Percentiles rank a stretch among this genome's conserved stretches.
These are phyloP conservation scores for Tylopilus balloui DNA, from an alignment of 768 basidiomycete species.

Conservation along the genomic window DNA sequence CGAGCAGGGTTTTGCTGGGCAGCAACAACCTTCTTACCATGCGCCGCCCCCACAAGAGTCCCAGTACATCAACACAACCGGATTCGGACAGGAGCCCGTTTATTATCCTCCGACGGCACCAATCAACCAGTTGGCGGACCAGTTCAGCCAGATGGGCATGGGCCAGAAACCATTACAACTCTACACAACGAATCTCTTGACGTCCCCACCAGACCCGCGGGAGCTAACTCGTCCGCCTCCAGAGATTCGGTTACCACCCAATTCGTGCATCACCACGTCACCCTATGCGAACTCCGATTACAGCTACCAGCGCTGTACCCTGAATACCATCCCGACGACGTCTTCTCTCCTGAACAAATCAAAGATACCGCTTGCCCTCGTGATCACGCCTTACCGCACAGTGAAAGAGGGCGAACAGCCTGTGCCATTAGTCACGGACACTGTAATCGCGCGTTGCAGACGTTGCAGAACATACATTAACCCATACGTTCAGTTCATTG, in stretches of 20 bases:
- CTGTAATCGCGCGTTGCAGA: conserved; percentile 92
- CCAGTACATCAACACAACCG: conserved; percentile 44
- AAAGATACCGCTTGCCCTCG: conserved; percentile 84
- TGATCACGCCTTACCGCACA: conserved; percentile 88
- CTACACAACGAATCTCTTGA: conserved; percentile 87
- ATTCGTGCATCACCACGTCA: conserved; percentile 72
- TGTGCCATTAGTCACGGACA: conserved; percentile 89
- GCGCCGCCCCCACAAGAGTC: conserved; percentile 40
- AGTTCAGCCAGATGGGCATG: conserved; percentile 88
- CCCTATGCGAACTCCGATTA: conserved; percentile 81
- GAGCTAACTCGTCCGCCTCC: conserved; percentile 81
- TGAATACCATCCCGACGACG: conserved; percentile 91
- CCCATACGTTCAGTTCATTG: conserved; percentile 96
- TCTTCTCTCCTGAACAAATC: conserved; percentile 83
- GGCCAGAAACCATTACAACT: conserved; percentile 75
- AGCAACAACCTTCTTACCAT: conserved; percentile 55
- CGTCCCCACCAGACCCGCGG: conserved; percentile 86
- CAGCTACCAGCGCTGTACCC: conserved; percentile 86
- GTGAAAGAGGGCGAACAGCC: conserved; percentile 77
- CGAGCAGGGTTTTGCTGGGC: conserved; percentile 63
- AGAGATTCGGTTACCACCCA: conserved; percentile 84
- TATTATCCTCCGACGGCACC: conserved; percentile 37
- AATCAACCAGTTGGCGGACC: conserved; percentile 66
- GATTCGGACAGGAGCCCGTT: conserved; percentile 40
- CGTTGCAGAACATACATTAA: conserved; percentile 97